These are phyloP conservation scores for Senna tora DNA, from an alignment of 306 rosid genomes.

Conservation along the genomic window DNA sequence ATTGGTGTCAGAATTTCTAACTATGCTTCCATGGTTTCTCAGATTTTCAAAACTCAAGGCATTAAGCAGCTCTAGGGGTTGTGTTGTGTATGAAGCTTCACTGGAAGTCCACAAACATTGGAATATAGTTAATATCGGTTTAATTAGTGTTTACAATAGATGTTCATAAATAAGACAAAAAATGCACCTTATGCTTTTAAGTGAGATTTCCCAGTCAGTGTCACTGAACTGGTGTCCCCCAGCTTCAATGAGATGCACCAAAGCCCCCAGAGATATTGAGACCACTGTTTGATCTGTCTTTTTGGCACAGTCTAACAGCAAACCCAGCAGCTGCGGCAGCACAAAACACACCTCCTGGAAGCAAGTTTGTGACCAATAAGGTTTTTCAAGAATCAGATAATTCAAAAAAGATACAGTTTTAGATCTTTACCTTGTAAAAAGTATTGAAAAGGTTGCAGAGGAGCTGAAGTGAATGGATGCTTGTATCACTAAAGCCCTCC, in stretches of 20 bases:
- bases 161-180: conserved; percentile 32
- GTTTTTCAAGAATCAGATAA: conserved; percentile 8
- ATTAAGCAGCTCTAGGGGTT: conserved; percentile 91
- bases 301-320: conserved; percentile 95
- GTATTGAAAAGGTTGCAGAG: conserved; percentile 97
- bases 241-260: conserved; percentile 96
- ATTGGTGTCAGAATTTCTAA: conserved; percentile 51
- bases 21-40: conserved; percentile 49
- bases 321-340: conserved; percentile 84
- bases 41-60: conserved; percentile 68
- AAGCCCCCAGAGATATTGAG: conserved; percentile 92
- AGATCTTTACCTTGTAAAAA: conserved; percentile 76
- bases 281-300: conserved; percentile 96
- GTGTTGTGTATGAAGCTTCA: conserved; percentile 92
- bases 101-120: conserved; percentile 49
- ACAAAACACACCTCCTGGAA: conserved; percentile 96
- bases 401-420: conserved; percentile 5
- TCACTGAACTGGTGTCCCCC: conserved; percentile 98
- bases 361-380: conserved; percentile 31
- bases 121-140: conserved; percentile 16
- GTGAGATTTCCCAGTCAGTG: conserved; percentile 85
- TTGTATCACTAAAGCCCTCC: conserved; percentile 75
- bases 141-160: conserved; percentile 30
- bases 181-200: conserved; percentile 84
- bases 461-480: conserved; percentile 93